phyloP scores from a whole-genome alignment of 495 filamentous ascomycete genomes.

The Xylaria venustula region DNA sequence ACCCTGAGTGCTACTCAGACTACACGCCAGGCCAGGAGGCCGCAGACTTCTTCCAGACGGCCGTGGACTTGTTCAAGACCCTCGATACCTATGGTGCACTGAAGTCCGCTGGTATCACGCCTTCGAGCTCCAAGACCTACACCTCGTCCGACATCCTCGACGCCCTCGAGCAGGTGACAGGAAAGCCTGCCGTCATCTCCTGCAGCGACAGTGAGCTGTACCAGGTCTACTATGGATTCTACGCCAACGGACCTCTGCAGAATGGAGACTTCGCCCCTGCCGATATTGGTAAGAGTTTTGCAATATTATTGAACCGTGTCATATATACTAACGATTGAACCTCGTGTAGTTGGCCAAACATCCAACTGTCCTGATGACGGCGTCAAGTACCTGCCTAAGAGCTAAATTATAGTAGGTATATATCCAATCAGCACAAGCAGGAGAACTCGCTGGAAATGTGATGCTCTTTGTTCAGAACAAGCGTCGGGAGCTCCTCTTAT shows the following conservation, averaged over 20 bases:
- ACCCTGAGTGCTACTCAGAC: constrained; percentile 62
- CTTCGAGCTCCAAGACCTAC: constrained; percentile 59
- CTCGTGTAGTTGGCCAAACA: constrained; percentile 52
- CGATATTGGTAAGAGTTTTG: constrained; percentile 19
- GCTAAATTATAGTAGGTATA: constrained; percentile 2
- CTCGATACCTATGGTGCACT: constrained; percentile 53
- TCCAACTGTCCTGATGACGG: constrained; percentile 38
- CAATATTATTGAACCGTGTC: neutral
- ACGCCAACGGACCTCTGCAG: constrained; percentile 67
- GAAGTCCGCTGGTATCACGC: constrained; percentile 58
- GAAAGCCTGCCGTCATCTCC: constrained; percentile 62
- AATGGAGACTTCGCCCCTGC: constrained; percentile 64
- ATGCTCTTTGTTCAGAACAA: no score
- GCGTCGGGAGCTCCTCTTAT: no score
- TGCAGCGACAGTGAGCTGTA: constrained; percentile 60
- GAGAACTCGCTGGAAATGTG: neutral
- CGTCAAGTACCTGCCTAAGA: constrained; percentile 33
- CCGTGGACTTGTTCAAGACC: constrained; percentile 57
- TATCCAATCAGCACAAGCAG: neutral
- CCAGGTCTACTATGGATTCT: constrained; percentile 78
- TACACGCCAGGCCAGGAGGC: constrained; percentile 58
- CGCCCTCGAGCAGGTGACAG: constrained; percentile 51
- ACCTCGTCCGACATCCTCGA: constrained; percentile 57
- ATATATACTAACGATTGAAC: no score
- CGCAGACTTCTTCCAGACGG: constrained; percentile 53